Base-by-base conservation (phyloP, 2,329 filamentous ascomycete species). In the Cryphonectria naterciae region DNA sequence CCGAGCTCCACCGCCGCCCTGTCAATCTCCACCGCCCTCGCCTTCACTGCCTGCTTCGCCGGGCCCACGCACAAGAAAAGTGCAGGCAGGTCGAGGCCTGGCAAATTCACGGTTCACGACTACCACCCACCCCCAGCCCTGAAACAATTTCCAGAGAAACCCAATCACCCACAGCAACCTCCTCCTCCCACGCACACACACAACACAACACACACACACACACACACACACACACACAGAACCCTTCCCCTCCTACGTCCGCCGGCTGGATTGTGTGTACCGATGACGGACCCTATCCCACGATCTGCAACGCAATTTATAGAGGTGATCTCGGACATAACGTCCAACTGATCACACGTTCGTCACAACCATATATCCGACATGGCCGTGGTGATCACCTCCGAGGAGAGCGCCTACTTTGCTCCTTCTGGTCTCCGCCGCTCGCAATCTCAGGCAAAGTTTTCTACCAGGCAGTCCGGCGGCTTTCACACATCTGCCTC, bases 401-500 rank as follows among this genome's bases (percentile, higher is more conserved):
- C 87, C 22, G 88, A 90, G 76, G 88, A 91, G 76, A 85, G 81
- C 74, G 82, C 82, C 75, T 87, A 86, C 78, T 91, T 90, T 79
- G 83, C 83, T 61, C 80, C 86, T 22, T 83, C 86, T 65, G 79
- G 84, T 35, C 78, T 91, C 75, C 86, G 85, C 74, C 86, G 89
- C 72, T 90, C 89, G 17, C 87, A 89, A 74, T 91, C 89, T 3
- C 87, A 89, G 74, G 83, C 85, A 66, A 88, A 86, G 75, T 88
- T 91, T 68, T 78, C 82, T 72, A 80, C 84, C 11, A 81, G 80
- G 67, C 80, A 81, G 35, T 54, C 69, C 4, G 77, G 81, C 4
- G 77, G 77, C 35, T 86, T 85, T 70, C 82, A 81, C 73, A 78
- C 82, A 13, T 83, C 87, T 25, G 76, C 84, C 61, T 83, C 86